Percentiles rank a stretch among this genome's conserved stretches.
Conservation (phyloP, 2,329 filamentous ascomycete species). For the Trichoderma pleuroti region DNA sequence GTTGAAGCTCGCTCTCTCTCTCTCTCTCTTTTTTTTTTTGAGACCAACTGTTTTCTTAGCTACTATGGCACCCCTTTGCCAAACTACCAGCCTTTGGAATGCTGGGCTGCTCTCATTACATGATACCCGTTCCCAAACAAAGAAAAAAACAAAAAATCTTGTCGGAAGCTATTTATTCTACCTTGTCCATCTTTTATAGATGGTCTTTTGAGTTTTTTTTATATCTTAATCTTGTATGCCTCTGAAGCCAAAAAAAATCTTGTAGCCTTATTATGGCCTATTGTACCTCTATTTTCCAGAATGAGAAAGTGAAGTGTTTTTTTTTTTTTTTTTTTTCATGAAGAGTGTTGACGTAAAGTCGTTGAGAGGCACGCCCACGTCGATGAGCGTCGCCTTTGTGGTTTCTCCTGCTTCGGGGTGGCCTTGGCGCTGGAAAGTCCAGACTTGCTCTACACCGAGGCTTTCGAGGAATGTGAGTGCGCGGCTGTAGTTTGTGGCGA, state of each 20-base stretch:
- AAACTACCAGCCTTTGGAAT: neutral
- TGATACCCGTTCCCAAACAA: slow-evolving; percentile 26
- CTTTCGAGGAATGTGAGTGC: slow-evolving; percentile 67
- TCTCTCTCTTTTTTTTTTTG: too few species aligned
- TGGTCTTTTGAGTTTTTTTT: neutral
- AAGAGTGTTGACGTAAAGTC: slow-evolving; percentile 37
- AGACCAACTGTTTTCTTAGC: slow-evolving; percentile 19
- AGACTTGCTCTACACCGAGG: slow-evolving; percentile 62
- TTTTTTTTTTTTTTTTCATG: neutral
- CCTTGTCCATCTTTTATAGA: neutral
- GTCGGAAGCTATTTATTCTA: slow-evolving; percentile 11
- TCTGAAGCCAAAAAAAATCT: neutral
- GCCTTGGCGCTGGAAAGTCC: slow-evolving; percentile 46
- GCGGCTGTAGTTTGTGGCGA: slow-evolving; percentile 77
- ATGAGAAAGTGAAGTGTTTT: neutral
- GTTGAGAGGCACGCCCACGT: slow-evolving; percentile 42
- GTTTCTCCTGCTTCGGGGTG: slow-evolving; percentile 30
- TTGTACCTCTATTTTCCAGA: neutral
- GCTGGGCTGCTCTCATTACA: slow-evolving; percentile 21
- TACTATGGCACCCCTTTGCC: slow-evolving; percentile 3
- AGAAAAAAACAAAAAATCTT: slow-evolving; percentile 1
- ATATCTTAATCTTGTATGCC: neutral
- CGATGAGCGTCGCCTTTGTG: slow-evolving; percentile 36
- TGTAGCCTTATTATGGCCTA: neutral
- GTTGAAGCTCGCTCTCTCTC: neutral